Conservation (phyloP, 768 basidiomycete genomes). For the Melanogaster broomeanus region DNA sequence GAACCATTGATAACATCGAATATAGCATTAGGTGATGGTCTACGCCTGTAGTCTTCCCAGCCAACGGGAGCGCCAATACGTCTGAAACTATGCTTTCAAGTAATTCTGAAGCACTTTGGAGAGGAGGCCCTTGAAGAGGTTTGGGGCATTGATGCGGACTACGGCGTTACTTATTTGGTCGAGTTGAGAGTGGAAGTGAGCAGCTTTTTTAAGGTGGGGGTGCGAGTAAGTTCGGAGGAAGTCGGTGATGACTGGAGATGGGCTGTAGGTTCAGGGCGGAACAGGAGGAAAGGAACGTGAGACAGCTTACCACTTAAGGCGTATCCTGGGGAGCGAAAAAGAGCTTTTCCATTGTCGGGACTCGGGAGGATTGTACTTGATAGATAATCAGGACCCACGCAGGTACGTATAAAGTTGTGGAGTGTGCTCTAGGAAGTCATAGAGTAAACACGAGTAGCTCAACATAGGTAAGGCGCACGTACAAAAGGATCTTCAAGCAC, state of each 20-base stretch:
- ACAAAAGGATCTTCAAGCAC: slow-evolving; percentile 65
- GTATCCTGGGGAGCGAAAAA: slow-evolving; percentile 81
- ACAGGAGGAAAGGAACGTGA: neutral
- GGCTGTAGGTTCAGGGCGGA: slow-evolving; percentile 1
- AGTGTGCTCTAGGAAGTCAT: slow-evolving; percentile 46
- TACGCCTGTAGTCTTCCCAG: slow-evolving; percentile 83
- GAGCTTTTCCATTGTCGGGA: slow-evolving; percentile 77
- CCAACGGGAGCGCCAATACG: slow-evolving; percentile 69
- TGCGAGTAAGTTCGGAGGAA: slow-evolving; percentile 57
- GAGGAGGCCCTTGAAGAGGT: slow-evolving; percentile 55
- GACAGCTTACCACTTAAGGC: slow-evolving; percentile 58
- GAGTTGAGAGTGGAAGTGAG: slow-evolving; percentile 62
- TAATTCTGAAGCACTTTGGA: slow-evolving; percentile 38
- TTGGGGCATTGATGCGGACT: slow-evolving; percentile 57
- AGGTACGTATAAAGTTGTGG: slow-evolving; percentile 59
- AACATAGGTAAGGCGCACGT: slow-evolving; percentile 21
- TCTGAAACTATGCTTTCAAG: slow-evolving; percentile 57
- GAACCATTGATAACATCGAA: slow-evolving; percentile 65
- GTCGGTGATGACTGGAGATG: slow-evolving; percentile 49
- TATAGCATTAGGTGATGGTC: slow-evolving; percentile 88
- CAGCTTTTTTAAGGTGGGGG: slow-evolving; percentile 51
- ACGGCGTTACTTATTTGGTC: slow-evolving; percentile 67
- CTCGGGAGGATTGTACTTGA: slow-evolving; percentile 58
- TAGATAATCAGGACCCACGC: slow-evolving; percentile 54
- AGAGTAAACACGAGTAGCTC: slow-evolving; percentile 12